phyloP scores from a whole-genome alignment of 2,329 filamentous ascomycete species.

The Camillea tinctor region DNA sequence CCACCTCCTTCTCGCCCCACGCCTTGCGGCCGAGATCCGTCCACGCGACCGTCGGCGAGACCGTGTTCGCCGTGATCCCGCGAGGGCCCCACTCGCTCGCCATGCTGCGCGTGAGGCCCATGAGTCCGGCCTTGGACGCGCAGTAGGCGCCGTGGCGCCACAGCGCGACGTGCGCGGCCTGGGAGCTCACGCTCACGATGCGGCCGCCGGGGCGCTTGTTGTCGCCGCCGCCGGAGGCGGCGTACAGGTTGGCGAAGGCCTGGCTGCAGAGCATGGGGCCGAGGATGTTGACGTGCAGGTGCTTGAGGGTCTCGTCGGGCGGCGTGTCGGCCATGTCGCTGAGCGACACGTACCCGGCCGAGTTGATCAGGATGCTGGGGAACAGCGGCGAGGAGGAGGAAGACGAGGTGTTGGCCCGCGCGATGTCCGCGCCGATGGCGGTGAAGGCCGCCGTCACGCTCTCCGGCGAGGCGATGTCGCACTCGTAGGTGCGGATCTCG shows the following conservation, averaged over 20 bases:
- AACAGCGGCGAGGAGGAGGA: conserved; percentile 1
- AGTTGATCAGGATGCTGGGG: conserved; percentile 33
- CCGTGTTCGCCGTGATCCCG: conserved; percentile 45
- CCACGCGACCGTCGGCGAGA: conserved; percentile 46
- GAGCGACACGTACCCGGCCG: conserved; percentile 42
- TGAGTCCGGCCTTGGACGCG: conserved; percentile 44
- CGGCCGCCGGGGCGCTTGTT: conserved; percentile 26
- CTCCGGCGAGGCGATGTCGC: conserved; percentile 32
- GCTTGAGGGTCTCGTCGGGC: conserved; percentile 41
- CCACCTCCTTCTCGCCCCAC: conserved; percentile 36
- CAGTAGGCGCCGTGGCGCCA: conserved; percentile 46
- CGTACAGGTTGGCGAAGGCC: conserved; percentile 43
- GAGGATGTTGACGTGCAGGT: conserved; percentile 43
- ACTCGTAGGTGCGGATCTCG: conserved; percentile 31
- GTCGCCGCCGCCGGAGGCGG: conserved; percentile 19
- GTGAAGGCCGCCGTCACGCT: conserved; percentile 30
- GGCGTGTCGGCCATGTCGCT: conserved; percentile 42
- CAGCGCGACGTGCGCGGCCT: conserved; percentile 46
- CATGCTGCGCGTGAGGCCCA: conserved; percentile 44
- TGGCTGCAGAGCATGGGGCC: conserved; percentile 45
- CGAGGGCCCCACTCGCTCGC: conserved; percentile 45
- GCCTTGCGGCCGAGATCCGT: conserved; percentile 44
- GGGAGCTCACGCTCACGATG: conserved; percentile 46
- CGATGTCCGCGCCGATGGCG: conserved; percentile 4
- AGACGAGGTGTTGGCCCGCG: not conserved